Percentiles rank a stretch among this genome's conserved stretches.
These are phyloP conservation scores for Erythrophleum ivorense DNA, from an alignment of 331 rosid species.

Conservation along the genomic window DNA sequence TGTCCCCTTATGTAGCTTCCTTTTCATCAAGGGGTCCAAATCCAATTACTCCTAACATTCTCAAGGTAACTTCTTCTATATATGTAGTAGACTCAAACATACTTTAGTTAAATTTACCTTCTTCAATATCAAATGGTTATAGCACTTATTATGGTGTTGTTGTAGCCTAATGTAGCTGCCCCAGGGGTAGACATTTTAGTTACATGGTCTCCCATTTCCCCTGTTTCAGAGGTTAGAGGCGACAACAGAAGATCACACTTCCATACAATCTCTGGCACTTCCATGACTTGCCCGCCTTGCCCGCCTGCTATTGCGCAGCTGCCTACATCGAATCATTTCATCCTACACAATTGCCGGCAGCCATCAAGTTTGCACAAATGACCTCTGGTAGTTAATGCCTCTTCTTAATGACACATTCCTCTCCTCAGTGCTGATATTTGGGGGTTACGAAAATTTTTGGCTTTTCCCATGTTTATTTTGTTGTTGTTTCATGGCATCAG, in stretches of 20 bases:
- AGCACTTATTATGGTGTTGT: neutral
- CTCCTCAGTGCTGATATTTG: no score
- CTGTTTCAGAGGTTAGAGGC: neutral
- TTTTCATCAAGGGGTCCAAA: constrained; percentile 60
- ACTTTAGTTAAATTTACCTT: no score
- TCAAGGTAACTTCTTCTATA: constrained; percentile 38
- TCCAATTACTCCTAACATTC: constrained; percentile 38
- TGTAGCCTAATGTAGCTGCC: constrained; percentile 49
- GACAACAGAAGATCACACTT: neutral
- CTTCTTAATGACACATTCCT: no score
- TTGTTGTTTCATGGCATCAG: no score
- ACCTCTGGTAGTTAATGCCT: neutral
- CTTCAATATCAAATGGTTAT: neutral
- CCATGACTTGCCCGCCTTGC: constrained; percentile 40
- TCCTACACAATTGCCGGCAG: constrained; percentile 13
- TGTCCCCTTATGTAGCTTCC: constrained; percentile 25
- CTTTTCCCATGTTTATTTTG: no score
- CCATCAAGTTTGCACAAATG: constrained; percentile 17
- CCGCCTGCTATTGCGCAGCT: constrained; percentile 22
- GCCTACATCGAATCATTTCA: constrained; percentile 30
- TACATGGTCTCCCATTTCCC: constrained; percentile 12
- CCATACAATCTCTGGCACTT: constrained; percentile 23
- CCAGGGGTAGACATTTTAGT: constrained; percentile 45
- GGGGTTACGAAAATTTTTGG: no score
- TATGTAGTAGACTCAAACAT: no score